Percentiles rank a stretch among this genome's conserved stretches.
These are phyloP conservation scores for Stephania yunnanensis DNA, from an alignment of 164 flowering plant species.

Conservation along the genomic window DNA sequence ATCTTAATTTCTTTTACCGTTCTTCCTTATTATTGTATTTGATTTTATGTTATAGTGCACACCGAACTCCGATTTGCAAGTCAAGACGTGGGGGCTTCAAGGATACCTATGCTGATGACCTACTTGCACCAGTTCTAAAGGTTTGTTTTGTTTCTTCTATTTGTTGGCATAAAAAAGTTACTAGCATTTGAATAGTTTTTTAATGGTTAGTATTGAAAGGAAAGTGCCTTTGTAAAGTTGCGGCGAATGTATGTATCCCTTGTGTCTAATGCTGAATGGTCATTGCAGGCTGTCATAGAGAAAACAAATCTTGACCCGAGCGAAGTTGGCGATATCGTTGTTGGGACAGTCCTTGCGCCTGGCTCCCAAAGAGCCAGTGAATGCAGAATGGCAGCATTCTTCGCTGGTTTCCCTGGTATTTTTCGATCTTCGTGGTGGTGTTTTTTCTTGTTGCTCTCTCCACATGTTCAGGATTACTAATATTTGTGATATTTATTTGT, in stretches of 20 bases:
- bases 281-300: conserved; percentile 71
- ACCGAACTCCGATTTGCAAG: conserved; percentile 76
- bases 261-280: background rate
- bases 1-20: background rate
- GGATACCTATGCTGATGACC: conserved; percentile 79
- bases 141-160: conserved; percentile 23
- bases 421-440: background rate
- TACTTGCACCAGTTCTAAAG: conserved; percentile 83
- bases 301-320: conserved; percentile 76
- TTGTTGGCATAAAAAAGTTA: background rate
- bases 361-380: conserved; percentile 89
- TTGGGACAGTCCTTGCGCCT: conserved; percentile 87
- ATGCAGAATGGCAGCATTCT: conserved; percentile 99
- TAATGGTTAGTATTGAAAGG: background rate
- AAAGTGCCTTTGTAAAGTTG: background rate
- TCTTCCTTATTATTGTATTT: background rate
- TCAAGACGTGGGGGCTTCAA: conserved; percentile 90
- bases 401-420: conserved; percentile 97
- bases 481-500: background rate
- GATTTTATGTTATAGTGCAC: conserved; percentile 38
- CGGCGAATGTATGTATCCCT: background rate
- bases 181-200: background rate
- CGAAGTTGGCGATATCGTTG: conserved; percentile 97
- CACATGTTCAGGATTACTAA: background rate
- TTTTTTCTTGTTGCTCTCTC: background rate